A percentile compares a stretch with the other conserved stretches of the same genome.
Evolutionary conservation across 2,329 filamentous ascomycete species (phyloP).

Genomic region (Penicillium hordei): DNA sequence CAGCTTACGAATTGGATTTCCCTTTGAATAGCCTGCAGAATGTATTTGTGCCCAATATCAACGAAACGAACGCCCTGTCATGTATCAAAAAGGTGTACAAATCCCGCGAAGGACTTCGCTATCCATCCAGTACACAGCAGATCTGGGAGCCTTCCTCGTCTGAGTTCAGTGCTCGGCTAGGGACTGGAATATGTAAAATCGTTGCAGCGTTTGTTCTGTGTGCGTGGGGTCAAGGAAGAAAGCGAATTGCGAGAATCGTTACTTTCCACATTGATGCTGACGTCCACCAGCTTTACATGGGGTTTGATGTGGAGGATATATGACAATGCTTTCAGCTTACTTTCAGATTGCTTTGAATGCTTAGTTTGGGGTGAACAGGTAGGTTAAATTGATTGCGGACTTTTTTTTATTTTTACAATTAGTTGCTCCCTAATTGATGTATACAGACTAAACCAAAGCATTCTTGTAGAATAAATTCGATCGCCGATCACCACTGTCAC

Average conservation of each 20-base stretch:
- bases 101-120: neutral
- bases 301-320: constrained; percentile 4
- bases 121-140: neutral
- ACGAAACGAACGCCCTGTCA: neutral
- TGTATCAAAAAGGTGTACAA: neutral
- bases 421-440: no score
- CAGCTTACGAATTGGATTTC: constrained; percentile 3
- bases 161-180: neutral
- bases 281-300: constrained; percentile 3
- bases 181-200: neutral
- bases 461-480: constrained; percentile 26
- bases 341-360: neutral
- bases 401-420: neutral
- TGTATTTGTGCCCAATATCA: constrained; percentile 1
- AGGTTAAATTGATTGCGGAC: neutral
- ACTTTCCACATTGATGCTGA: neutral
- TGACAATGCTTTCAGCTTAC: neutral
- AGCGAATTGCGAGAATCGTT: neutral
- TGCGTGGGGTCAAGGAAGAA: neutral
- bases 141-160: neutral
- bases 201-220: neutral
- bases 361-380: neutral
- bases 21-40: neutral
- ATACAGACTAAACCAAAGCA: constrained; percentile 9
- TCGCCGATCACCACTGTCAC: constrained; percentile 15